Percentiles rank a stretch among this genome's conserved stretches.
phyloP scores from a whole-genome alignment of 495 filamentous ascomycete genomes.

The Penicillium herquei region DNA sequence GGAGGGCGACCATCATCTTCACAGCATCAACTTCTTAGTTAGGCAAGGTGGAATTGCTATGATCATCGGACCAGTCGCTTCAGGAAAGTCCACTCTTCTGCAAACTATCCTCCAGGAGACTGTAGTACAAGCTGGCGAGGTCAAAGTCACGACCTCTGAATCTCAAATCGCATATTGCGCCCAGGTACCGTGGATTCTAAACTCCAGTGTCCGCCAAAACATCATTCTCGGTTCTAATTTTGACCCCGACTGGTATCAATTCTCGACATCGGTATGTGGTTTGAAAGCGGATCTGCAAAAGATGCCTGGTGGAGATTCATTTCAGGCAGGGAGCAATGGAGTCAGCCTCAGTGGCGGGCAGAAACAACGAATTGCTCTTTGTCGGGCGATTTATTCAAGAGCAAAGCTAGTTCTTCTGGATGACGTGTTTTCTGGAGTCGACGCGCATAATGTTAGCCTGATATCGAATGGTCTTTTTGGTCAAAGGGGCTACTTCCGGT shows the following conservation, averaged over 20 bases:
- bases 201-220: conserved; percentile 40
- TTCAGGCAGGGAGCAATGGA: conserved; percentile 77
- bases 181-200: conserved; percentile 42
- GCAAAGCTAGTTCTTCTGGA: conserved; percentile 31
- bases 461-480: background rate
- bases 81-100: conserved; percentile 39
- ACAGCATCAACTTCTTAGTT: conserved; percentile 3
- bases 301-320: conserved; percentile 60
- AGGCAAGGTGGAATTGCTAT: conserved; percentile 19
- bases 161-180: conserved; percentile 35
- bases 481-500: background rate
- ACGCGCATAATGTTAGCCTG: background rate
- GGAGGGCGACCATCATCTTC: background rate
- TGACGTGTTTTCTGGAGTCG: conserved; percentile 30
- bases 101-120: conserved; percentile 23
- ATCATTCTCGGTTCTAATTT: conserved; percentile 10
- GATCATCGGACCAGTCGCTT: conserved; percentile 39
- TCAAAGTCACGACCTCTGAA: background rate
- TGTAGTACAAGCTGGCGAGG: background rate
- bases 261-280: conserved; percentile 28
- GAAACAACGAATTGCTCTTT: conserved; percentile 53
- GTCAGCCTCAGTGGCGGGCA: conserved; percentile 83
- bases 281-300: conserved; percentile 24
- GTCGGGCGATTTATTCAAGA: conserved; percentile 24
- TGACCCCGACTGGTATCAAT: conserved; percentile 33